phyloP scores from a whole-genome alignment of 1,139 yeast species.

The Suhomyces atakaporum region DNA sequence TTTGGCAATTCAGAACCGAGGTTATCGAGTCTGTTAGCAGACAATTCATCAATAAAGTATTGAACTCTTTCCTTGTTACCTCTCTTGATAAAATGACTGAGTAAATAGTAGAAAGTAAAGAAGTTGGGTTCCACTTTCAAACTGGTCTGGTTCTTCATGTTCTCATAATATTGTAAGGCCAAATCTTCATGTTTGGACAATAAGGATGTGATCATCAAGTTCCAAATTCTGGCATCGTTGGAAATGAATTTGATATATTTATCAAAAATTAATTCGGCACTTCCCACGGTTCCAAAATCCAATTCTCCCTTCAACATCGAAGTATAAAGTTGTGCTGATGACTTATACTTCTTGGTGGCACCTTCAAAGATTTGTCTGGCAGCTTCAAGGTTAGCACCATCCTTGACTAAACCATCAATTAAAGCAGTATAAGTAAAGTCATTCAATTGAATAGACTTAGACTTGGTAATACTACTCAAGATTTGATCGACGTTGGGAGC shows the following conservation, averaged over 20 bases:
- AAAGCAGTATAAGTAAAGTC: constrained; percentile 55
- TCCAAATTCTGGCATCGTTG: constrained; percentile 53
- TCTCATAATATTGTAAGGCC: constrained; percentile 43
- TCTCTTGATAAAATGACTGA: constrained; percentile 43
- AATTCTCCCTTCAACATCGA: constrained; percentile 63
- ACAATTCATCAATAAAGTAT: constrained; percentile 39
- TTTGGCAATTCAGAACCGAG: constrained; percentile 47
- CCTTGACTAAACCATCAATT: constrained; percentile 56
- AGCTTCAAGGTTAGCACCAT: constrained; percentile 48
- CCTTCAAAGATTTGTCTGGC: constrained; percentile 53
- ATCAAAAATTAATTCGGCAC: constrained; percentile 53
- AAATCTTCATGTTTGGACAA: constrained; percentile 37
- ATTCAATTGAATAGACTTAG: constrained; percentile 46
- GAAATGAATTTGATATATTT: constrained; percentile 35
- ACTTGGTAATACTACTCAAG: constrained; percentile 42
- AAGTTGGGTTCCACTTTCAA: constrained; percentile 46
- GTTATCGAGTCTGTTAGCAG: constrained; percentile 23
- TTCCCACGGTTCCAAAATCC: constrained; percentile 45
- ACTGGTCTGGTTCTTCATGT: constrained; percentile 26
- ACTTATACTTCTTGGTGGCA: constrained; percentile 36
- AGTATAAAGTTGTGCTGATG: constrained; percentile 49
- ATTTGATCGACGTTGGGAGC: constrained; percentile 44
- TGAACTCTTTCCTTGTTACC: constrained; percentile 37
- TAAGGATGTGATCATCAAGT: constrained; percentile 58
- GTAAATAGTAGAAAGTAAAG: constrained; percentile 58